Evolutionary conservation across 495 filamentous ascomycete genomes (phyloP).

Genomic region (Haplographium delicatum): DNA sequence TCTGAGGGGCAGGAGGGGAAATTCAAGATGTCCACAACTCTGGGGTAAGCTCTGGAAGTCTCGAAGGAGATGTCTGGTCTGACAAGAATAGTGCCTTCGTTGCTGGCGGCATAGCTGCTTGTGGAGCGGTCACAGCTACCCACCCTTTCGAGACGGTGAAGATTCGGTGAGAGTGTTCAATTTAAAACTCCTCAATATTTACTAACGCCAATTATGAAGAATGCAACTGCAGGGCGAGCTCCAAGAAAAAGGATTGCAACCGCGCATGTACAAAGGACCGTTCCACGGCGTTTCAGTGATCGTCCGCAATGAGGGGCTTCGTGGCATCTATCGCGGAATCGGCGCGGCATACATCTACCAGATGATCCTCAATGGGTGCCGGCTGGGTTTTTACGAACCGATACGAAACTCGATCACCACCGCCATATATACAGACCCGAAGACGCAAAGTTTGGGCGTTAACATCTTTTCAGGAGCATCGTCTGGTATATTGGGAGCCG

Average conservation of each 20-base stretch:
- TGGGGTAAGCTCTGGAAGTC: constrained; percentile 17
- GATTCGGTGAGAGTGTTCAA: constrained; percentile 66
- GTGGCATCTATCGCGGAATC: constrained; percentile 83
- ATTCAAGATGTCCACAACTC: constrained; percentile 24
- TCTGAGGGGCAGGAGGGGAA: constrained; percentile 19
- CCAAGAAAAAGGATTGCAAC: constrained; percentile 74
- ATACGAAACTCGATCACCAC: constrained; percentile 63
- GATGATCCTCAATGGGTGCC: constrained; percentile 91
- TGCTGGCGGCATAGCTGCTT: constrained; percentile 92
- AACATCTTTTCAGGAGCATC: constrained; percentile 90
- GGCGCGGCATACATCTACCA: constrained; percentile 96
- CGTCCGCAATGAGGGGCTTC: constrained; percentile 80
- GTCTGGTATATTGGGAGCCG: constrained; percentile 85
- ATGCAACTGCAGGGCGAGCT: constrained; percentile 97
- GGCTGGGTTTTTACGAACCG: constrained; percentile 96
- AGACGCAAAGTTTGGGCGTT: constrained; percentile 73
- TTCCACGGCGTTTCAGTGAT: constrained; percentile 90
- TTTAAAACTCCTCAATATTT: background rate
- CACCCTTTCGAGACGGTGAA: constrained; percentile 99
- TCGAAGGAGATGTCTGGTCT: background rate
- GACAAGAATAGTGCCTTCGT: constrained; percentile 59
- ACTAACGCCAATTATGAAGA: constrained; percentile 37
- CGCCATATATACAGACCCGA: constrained; percentile 62
- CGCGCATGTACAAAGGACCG: constrained; percentile 85
- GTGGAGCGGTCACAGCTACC: constrained; percentile 94